Evolutionary conservation across 352 stramenopile genomes (phyloP).

Genomic region (Pythium myriotylum): DNA sequence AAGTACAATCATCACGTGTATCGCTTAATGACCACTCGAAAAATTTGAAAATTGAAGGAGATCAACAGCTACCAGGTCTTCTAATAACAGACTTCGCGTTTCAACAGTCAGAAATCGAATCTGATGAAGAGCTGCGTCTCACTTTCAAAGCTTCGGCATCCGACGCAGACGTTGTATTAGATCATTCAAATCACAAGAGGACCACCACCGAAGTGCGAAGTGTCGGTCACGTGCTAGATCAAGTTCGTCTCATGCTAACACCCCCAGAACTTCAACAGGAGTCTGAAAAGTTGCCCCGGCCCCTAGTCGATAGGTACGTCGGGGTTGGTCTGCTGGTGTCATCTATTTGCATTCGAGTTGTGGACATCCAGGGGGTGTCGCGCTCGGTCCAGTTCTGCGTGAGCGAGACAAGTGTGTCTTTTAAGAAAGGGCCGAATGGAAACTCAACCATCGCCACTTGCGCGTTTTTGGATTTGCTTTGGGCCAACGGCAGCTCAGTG

Average conservation of each 20-base stretch:
- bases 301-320: background rate
- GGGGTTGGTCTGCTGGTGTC: slow-evolving; percentile 7
- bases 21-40: slow-evolving; percentile 9
- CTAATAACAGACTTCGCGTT: slow-evolving; percentile 15
- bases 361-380: slow-evolving; percentile 18
- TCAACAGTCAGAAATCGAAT: slow-evolving; percentile 13
- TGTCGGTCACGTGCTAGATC: slow-evolving; percentile 36
- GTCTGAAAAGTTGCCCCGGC: background rate
- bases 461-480: slow-evolving; percentile 23
- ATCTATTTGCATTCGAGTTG: slow-evolving; percentile 5
- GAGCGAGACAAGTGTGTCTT: slow-evolving; percentile 19
- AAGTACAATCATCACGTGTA: slow-evolving; percentile 12
- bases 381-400: slow-evolving; percentile 10
- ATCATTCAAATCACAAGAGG: slow-evolving; percentile 13
- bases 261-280: slow-evolving; percentile 4
- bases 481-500: slow-evolving; percentile 13
- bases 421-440: background rate
- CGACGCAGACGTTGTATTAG: slow-evolving; percentile 13
- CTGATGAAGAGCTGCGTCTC: background rate
- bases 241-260: slow-evolving; percentile 41
- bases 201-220: slow-evolving; percentile 25
- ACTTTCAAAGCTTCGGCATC: slow-evolving; percentile 4
- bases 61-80: slow-evolving; percentile 5
- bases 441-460: slow-evolving; percentile 5
- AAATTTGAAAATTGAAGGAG: background rate